Evolutionary conservation across 257 asterid genomes (phyloP).

Genomic region (Craterostigma plantagineum): DNA sequence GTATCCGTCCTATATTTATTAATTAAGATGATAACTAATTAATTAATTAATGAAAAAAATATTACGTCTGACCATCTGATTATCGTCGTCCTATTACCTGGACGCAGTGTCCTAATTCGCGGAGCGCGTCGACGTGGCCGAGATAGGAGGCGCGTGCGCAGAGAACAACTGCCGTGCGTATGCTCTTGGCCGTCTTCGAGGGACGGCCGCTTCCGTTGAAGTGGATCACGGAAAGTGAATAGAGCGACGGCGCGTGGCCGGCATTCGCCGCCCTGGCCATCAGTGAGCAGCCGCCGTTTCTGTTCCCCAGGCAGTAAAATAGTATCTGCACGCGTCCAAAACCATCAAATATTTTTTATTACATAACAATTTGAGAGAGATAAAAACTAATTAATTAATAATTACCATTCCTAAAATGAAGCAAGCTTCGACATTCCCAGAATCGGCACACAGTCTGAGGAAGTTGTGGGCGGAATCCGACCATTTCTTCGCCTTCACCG

Average conservation of each 20-base stretch:
- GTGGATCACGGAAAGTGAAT: slow-evolving; percentile 77
- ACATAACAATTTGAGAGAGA: too few species aligned
- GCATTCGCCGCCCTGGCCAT: slow-evolving; percentile 93
- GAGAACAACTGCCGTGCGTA: slow-evolving; percentile 76
- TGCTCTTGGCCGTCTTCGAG: slow-evolving; percentile 64
- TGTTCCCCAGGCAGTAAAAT: slow-evolving; percentile 70
- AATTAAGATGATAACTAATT: too few species aligned
- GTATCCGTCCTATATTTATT: slow-evolving; percentile 59
- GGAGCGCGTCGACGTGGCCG: slow-evolving; percentile 86
- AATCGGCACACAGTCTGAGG: slow-evolving; percentile 72
- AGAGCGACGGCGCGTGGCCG: slow-evolving; percentile 78
- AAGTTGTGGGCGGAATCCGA: slow-evolving; percentile 67
- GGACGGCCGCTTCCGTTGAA: slow-evolving; percentile 93
- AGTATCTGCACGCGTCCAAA: slow-evolving; percentile 42
- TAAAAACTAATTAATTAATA: slow-evolving; percentile 2
- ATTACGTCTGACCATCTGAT: too few species aligned
- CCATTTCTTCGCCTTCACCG: slow-evolving; percentile 58
- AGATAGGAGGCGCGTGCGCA: slow-evolving; percentile 90
- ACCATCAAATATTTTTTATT: too few species aligned
- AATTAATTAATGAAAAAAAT: too few species aligned
- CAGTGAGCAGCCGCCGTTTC: slow-evolving; percentile 73
- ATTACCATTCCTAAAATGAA: slow-evolving; percentile 89
- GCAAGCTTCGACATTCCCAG: slow-evolving; percentile 78
- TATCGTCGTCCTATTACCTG: slow-evolving; percentile 14
- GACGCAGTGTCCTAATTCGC: slow-evolving; percentile 94